Conservation (phyloP, 2,329 filamentous ascomycete species). For the Zymoseptoria brevis region DNA sequence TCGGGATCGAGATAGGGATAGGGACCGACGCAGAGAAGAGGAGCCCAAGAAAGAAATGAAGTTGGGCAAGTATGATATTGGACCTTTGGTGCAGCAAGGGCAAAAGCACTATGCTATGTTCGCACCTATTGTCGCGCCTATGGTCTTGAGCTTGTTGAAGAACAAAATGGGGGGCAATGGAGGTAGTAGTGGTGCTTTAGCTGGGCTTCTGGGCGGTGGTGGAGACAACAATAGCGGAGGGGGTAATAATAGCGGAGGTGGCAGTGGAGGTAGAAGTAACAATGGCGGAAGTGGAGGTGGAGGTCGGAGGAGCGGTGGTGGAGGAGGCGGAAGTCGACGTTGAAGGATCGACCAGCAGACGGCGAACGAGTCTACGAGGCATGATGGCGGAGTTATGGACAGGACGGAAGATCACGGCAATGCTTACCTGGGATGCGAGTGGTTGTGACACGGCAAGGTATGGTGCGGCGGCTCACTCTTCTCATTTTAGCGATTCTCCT, state of each 20-base stretch:
- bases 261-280: not conserved
- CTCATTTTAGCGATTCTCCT: not conserved
- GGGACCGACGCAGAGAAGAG: constrained; percentile 4
- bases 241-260: not conserved
- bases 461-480: not conserved
- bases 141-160: constrained; percentile 23
- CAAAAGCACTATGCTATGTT: constrained; percentile 28
- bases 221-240: too few species aligned
- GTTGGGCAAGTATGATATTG: constrained; percentile 28
- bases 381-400: not conserved
- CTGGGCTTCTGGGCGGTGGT: too few species aligned
- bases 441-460: not conserved
- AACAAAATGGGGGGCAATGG: constrained; percentile 12
- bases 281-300: not conserved
- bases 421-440: not conserved
- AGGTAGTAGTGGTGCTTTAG: not conserved
- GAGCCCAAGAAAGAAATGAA: constrained; percentile 23
- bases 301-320: too few species aligned
- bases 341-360: not conserved
- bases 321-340: not conserved
- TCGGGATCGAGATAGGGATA: constrained; percentile 14
- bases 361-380: not conserved
- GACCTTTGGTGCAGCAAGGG: constrained; percentile 27
- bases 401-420: not conserved
- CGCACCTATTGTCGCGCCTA: constrained; percentile 26